Evolutionary conservation across 1,284 basidiomycete species (phyloP).

Genomic region (Pseudozyma hubeiensis): DNA sequence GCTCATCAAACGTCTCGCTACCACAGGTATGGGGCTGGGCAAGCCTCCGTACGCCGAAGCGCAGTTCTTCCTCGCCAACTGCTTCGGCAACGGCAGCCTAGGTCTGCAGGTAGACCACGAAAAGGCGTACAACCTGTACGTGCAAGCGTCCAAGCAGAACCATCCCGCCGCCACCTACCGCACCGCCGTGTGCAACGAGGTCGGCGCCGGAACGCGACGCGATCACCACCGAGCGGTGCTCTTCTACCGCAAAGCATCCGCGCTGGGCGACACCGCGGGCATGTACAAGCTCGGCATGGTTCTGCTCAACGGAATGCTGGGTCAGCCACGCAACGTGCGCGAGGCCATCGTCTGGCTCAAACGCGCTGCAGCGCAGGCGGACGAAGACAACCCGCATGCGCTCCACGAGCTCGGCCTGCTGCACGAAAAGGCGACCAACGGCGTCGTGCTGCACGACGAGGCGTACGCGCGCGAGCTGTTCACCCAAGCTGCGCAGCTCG

Average conservation of each 20-base stretch:
- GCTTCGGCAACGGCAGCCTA: constrained; percentile 92
- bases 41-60: constrained; percentile 86
- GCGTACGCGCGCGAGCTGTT: constrained; percentile 86
- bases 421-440: constrained; percentile 75
- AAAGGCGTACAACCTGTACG: constrained; percentile 96
- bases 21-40: constrained; percentile 75
- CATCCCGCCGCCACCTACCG: constrained; percentile 95
- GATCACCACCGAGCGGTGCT: constrained; percentile 89
- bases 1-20: constrained; percentile 89
- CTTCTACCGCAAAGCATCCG: constrained; percentile 96
- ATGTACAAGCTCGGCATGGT: constrained; percentile 99
- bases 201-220: constrained; percentile 95
- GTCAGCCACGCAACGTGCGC: constrained; percentile 84
- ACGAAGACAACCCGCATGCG: constrained; percentile 98
- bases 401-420: constrained; percentile 94
- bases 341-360: constrained; percentile 96
- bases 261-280: constrained; percentile 93
- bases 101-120: constrained; percentile 97
- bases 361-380: constrained; percentile 94
- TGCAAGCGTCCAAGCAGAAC: constrained; percentile 97
- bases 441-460: constrained; percentile 75
- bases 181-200: constrained; percentile 98
- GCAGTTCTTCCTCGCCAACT: constrained; percentile 99
- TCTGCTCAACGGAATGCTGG: constrained; percentile 84
- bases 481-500: constrained; percentile 90